phyloP scores from a whole-genome alignment of 331 rosid species.

The Acacia concinna region DNA sequence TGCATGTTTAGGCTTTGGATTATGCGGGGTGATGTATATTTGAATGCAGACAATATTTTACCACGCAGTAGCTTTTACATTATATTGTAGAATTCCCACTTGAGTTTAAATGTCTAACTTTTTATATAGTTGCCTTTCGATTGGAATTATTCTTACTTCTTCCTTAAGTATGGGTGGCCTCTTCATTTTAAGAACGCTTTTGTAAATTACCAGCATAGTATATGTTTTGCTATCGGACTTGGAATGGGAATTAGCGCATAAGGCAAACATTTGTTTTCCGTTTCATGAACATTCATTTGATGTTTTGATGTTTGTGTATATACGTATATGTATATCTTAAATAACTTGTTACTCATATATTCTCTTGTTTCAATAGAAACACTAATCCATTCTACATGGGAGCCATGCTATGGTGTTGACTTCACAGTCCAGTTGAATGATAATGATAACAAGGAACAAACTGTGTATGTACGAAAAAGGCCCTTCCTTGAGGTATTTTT shows the following conservation, averaged over 20 bases:
- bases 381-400: conserved; percentile 69
- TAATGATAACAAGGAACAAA: conserved; percentile 58
- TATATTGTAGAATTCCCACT: background rate
- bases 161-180: background rate
- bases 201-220: background rate
- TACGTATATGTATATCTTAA: background rate
- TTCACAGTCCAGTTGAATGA: conserved; percentile 56
- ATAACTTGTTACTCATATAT: conserved; percentile 13
- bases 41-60: background rate
- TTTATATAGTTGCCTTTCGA: background rate
- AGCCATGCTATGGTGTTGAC: conserved; percentile 55
- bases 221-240: background rate
- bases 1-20: background rate
- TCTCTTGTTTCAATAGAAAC: conserved; percentile 61
- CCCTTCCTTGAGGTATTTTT: conserved; percentile 68
- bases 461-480: conserved; percentile 70
- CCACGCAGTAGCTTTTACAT: background rate
- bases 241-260: background rate
- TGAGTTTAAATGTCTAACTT: background rate
- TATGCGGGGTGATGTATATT: background rate
- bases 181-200: background rate
- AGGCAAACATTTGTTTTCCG: background rate
- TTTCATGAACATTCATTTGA: background rate
- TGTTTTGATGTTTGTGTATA: conserved; percentile 10
- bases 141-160: background rate